Base-by-base conservation (phyloP, 768 basidiomycete genomes). In the Mycena crocata region DNA sequence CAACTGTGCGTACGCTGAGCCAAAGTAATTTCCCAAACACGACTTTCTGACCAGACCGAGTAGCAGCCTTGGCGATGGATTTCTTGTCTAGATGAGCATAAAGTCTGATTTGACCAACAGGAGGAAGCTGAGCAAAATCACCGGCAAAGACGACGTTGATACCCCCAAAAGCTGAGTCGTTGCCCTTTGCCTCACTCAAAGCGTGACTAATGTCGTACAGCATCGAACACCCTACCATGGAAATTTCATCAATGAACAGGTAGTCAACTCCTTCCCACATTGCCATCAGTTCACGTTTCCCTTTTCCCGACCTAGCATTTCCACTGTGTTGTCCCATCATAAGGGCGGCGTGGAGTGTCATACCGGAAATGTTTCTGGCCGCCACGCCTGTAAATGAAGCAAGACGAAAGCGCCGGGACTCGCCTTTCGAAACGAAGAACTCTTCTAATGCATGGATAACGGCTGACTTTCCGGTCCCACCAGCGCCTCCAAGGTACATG, bases 121-220 rank as follows among this genome's bases (percentile, higher is more conserved):
- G 83, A 0, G 82, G 78, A 1, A 82, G 60, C 54, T 85, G 84
- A 0, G 75, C 72, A 62, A 85, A 84, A 61, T 85, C 82, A 1
- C 84, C 82, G 0, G 81, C 79, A 62, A 83, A 82, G 1, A 85
- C 79, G 2, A 84, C 62, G 45, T 80, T 84, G 0, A 84, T 72
- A 0, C 81, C 80, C 7, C 84, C 82, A 72, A 83, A 84, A 0
- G 74, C 67, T 14, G 37, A 13, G 0, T 40, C 40, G 21, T 66
- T 72, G 19, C 74, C 79, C 61, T 79, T 84, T 0, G 79, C 82
- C 0, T 68, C 66, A 0, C 50, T 60, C 0, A 85, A 57, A 0
- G 79, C 79, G n/a, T 78, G 60, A 56, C 75, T 78, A 10, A 86
- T 77, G 2, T 76, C 39, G 5, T 19, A 57, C 15, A 84, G n/a